Base-by-base conservation (phyloP, 2,329 filamentous ascomycete species). In the Ceratocystis papillata region DNA sequence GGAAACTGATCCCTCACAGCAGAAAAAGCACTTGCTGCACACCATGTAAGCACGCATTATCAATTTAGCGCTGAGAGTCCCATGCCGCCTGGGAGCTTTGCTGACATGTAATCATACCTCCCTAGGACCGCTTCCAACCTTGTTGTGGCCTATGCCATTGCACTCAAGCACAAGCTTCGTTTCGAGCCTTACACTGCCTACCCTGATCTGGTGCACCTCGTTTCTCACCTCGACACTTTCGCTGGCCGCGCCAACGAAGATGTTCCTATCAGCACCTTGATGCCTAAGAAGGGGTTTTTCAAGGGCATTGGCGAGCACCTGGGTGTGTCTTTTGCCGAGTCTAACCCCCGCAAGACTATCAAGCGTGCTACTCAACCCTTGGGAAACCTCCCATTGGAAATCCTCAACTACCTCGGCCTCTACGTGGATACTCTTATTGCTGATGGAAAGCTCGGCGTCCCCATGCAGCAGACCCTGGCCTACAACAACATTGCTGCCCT, bases 121-220 rank as follows among this genome's bases (percentile, higher is more conserved):
- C 17, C 7, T 37, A 69, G 67, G 67, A 85, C 85, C 17, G 85
- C 85, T 5, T 83, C 94, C 74, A 93, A 94, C 73, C 79, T 94
- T 5, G 80, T 94, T 69, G 81, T 90, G 33, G 87, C 89, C 1
- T 94, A 89, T 71, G 82, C 88, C n/a, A 79, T 89, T 20, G 77
- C 90, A 1, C 79, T 95, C 67, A 93, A 93, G 77, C 90, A 94
- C 76, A 87, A 85, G 71, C 82, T 95, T 41, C 88, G 90, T 41
- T 93, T 93, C 73, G 89, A 95, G 73, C 89, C 90, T 1, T 89
- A 88, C 71, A 84, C 86, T 44, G 82, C 87, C 64, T 93, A 94
- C 73, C 81, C 86, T 1, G 90, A 94, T 71, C 79, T 95, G 4
- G 77, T 82, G 46, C 82, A 86, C 22, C 79, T 91, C 15, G 81